phyloP scores from a whole-genome alignment of 768 basidiomycete genomes.

The Exidia glandulosa region DNA sequence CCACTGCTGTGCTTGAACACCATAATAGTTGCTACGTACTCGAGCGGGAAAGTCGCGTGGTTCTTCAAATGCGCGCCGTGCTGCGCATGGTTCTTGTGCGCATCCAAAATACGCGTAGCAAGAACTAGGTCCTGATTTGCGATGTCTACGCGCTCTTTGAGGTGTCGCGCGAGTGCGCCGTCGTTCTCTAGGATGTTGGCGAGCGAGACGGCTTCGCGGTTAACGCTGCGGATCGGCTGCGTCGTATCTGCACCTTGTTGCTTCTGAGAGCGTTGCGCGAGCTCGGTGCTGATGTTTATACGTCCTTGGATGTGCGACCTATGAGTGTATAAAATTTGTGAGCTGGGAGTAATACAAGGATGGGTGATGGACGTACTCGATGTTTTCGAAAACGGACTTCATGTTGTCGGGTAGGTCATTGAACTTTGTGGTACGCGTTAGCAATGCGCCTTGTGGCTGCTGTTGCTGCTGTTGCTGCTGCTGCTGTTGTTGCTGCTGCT shows the following conservation, averaged over 20 bases:
- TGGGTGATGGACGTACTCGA: slow-evolving; percentile 47
- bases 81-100: slow-evolving; percentile 64
- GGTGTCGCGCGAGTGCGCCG: slow-evolving; percentile 50
- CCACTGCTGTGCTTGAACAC: too few relatives aligned
- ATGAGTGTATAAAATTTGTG: background rate
- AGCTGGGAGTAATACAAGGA: background rate
- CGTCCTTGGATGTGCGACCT: slow-evolving; percentile 68
- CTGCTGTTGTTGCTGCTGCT: slow-evolving; percentile 11
- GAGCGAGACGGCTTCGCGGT: slow-evolving; percentile 58
- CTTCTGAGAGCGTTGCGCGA: slow-evolving; percentile 65
- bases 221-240: slow-evolving; percentile 52
- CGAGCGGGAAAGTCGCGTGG: slow-evolving; percentile 71
- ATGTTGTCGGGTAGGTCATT: slow-evolving; percentile 68
- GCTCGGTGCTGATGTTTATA: slow-evolving; percentile 67
- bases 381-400: slow-evolving; percentile 50
- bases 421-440: slow-evolving; percentile 56
- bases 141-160: slow-evolving; percentile 66
- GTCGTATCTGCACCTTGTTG: slow-evolving; percentile 65
- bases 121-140: slow-evolving; percentile 72
- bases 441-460: slow-evolving; percentile 13
- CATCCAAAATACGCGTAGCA: slow-evolving; percentile 67
- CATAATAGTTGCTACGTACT: slow-evolving; percentile 35
- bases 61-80: slow-evolving; percentile 62
- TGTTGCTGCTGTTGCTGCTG: slow-evolving; percentile 22
- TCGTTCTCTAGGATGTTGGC: slow-evolving; percentile 58